Conservation (phyloP, 441 rosid species). For the Raphanus hybrid region DNA sequence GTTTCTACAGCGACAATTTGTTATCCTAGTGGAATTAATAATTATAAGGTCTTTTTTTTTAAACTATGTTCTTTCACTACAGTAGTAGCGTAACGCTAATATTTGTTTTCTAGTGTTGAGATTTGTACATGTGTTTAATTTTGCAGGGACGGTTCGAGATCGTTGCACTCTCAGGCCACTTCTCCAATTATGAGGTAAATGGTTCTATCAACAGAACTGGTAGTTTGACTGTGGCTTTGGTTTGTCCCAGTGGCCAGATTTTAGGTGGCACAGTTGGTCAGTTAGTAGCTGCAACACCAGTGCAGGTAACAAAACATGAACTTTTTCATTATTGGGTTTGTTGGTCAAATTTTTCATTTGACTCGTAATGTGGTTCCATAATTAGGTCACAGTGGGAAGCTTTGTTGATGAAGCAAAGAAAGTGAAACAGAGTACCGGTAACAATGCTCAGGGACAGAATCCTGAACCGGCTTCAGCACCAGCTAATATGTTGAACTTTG, state of each 20-base stretch:
- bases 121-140: constrained; percentile 1
- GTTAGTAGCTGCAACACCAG: constrained; percentile 78
- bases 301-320: constrained; percentile 60
- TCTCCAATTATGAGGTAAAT: constrained; percentile 56
- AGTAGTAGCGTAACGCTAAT: not conserved
- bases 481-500: constrained; percentile 64
- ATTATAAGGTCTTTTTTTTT: constrained; percentile 67
- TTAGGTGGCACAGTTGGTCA: constrained; percentile 83
- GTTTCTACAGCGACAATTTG: constrained; percentile 72
- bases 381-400: constrained; percentile 87
- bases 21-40: constrained; percentile 61
- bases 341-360: not conserved
- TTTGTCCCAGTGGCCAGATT: constrained; percentile 75
- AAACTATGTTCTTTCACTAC: not conserved
- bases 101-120: constrained; percentile 24
- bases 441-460: constrained; percentile 36
- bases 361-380: not conserved
- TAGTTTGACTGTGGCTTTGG: constrained; percentile 74
- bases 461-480: constrained; percentile 58
- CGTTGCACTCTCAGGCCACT: constrained; percentile 78
- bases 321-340: not conserved
- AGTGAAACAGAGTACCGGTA: constrained; percentile 30
- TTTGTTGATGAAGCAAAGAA: constrained; percentile 71
- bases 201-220: constrained; percentile 52
- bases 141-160: constrained; percentile 84